Evolutionary conservation across 2,329 filamentous ascomycete species (phyloP).

Genomic region (Xylariomycetidae sp.): DNA sequence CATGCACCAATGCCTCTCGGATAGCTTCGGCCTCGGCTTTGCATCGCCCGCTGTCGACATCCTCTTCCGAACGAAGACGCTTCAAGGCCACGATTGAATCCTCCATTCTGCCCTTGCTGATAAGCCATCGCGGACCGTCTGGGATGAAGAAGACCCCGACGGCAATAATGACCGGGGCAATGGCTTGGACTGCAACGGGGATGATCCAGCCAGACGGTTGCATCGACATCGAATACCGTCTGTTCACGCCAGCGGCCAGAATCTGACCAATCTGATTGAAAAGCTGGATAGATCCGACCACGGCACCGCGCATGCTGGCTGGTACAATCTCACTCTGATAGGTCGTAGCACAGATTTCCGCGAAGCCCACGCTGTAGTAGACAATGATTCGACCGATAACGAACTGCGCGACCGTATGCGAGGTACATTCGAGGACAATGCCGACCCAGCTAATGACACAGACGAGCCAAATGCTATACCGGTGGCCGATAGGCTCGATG

Average conservation of each 20-base stretch:
- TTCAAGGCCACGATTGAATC: not conserved
- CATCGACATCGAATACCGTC: not conserved
- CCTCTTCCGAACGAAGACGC: not conserved
- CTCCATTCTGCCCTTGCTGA: not conserved
- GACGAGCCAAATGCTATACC: not conserved
- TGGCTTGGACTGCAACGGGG: not conserved
- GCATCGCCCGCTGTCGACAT: too few species aligned
- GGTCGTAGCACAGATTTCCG: not conserved
- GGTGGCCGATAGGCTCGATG: not conserved
- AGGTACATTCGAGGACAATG: not conserved
- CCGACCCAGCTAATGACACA: not conserved
- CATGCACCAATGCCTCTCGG: not conserved
- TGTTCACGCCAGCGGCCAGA: not conserved
- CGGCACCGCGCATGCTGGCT: not conserved
- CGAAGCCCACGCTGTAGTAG: not conserved
- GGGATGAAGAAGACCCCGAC: not conserved
- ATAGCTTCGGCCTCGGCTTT: not conserved
- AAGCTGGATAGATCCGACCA: not conserved
- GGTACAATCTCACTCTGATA: not conserved
- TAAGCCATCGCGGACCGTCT: not conserved
- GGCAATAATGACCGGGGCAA: not conserved
- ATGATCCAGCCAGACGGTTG: not conserved
- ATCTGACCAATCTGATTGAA: not conserved
- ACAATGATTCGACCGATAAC: not conserved
- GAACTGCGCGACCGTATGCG: constrained; percentile 1